Evolutionary conservation across 2,329 filamentous ascomycete genomes (phyloP).

Genomic region (Colletotrichum lini): DNA sequence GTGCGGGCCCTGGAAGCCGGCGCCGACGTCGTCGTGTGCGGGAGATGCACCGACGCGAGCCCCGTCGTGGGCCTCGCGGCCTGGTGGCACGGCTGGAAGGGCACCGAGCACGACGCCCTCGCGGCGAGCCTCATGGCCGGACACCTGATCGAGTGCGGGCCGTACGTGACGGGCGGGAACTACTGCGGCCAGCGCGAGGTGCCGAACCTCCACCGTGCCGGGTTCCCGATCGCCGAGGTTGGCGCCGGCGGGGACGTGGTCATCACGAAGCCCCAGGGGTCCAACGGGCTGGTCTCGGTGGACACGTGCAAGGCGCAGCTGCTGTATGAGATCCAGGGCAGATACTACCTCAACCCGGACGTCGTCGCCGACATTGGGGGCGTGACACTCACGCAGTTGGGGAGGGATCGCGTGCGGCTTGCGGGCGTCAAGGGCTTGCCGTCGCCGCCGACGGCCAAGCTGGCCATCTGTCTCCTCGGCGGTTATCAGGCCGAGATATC

Average conservation of each 20-base stretch:
- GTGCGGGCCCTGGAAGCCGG: constrained; percentile 57
- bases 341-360: constrained; percentile 64
- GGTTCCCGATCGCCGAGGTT: constrained; percentile 57
- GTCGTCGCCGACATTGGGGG: constrained; percentile 59
- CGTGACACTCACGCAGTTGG: constrained; percentile 54
- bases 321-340: constrained; percentile 64
- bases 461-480: constrained; percentile 54
- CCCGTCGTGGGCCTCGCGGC: constrained; percentile 70
- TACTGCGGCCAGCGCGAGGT: constrained; percentile 65
- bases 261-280: constrained; percentile 53
- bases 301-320: constrained; percentile 61
- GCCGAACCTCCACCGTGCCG: constrained; percentile 50
- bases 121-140: constrained; percentile 66
- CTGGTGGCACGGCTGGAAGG: constrained; percentile 69
- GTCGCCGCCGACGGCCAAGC: constrained; percentile 57
- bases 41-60: constrained; percentile 63
- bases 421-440: constrained; percentile 55
- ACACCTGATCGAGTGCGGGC: constrained; percentile 68
- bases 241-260: constrained; percentile 50
- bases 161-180: constrained; percentile 69
- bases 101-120: constrained; percentile 62
- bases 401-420: constrained; percentile 52
- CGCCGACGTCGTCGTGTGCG: constrained; percentile 65
- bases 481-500: constrained; percentile 56
- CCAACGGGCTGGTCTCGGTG: constrained; percentile 55